phyloP scores from a whole-genome alignment of 2,329 filamentous ascomycete species.

The Aspergillus niger region DNA sequence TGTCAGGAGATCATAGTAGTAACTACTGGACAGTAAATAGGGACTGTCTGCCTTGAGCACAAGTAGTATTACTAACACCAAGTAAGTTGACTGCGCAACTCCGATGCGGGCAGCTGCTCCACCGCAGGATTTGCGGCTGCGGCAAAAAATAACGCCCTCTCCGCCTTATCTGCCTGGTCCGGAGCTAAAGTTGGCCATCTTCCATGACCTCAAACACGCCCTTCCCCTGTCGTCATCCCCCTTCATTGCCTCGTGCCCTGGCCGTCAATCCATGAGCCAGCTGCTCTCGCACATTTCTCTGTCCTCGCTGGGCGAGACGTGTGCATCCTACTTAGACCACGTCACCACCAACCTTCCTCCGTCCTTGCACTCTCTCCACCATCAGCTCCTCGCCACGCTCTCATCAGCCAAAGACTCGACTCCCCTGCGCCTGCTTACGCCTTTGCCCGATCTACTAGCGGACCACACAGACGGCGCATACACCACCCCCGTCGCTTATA shows the following conservation, averaged over 20 bases:
- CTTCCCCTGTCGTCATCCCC: slow-evolving; percentile 4
- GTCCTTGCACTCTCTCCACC: slow-evolving; percentile 36
- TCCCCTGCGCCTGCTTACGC: slow-evolving; percentile 26
- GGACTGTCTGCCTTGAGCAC: neutral
- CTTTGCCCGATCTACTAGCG: slow-evolving; percentile 20
- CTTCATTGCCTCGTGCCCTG: slow-evolving; percentile 2
- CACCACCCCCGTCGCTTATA: slow-evolving; percentile 27
- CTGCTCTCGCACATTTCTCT: slow-evolving; percentile 39
- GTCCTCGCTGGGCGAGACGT: slow-evolving; percentile 45
- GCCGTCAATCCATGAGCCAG: slow-evolving; percentile 40
- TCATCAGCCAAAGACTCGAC: slow-evolving; percentile 25
- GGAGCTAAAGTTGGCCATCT: slow-evolving; percentile 15
- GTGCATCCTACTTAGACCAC: slow-evolving; percentile 41
- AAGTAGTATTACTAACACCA: too few relatives aligned
- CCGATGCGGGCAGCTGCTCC: neutral
- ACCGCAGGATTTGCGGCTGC: slow-evolving; percentile 1
- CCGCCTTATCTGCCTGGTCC: slow-evolving; percentile 16
- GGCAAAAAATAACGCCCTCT: slow-evolving; percentile 16
- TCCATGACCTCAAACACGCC: slow-evolving; percentile 20
- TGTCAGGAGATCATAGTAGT: neutral
- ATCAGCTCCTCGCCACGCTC: slow-evolving; percentile 23
- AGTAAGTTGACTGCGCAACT: too few relatives aligned
- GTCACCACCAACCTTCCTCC: slow-evolving; percentile 34
- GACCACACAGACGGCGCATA: slow-evolving; percentile 9
- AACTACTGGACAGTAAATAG: too few relatives aligned